These are phyloP conservation scores for Monosporascus sp. DNA, from an alignment of 2,329 filamentous ascomycete genomes.

Conservation along the genomic window DNA sequence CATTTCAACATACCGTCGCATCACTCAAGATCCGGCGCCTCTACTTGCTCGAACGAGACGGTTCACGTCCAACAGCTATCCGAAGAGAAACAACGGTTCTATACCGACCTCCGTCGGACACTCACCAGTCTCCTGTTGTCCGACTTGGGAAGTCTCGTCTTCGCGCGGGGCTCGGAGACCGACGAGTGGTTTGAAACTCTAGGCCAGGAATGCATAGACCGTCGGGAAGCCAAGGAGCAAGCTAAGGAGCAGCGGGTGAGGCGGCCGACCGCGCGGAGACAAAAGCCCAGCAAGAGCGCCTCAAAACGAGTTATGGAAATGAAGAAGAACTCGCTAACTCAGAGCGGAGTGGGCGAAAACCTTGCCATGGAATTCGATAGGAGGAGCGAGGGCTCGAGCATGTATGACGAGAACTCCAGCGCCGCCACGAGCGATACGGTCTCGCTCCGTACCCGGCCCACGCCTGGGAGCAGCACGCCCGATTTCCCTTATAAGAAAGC, in stretches of 20 bases:
- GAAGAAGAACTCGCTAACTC: constrained; percentile 63
- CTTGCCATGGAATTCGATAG: constrained; percentile 30
- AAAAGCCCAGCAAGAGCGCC: constrained; percentile 37
- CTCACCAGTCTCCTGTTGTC: constrained; percentile 81
- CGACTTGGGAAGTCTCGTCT: constrained; percentile 81
- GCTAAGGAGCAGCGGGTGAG: constrained; percentile 44
- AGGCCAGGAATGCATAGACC: constrained; percentile 59
- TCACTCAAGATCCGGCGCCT: constrained; percentile 55
- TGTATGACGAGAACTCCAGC: constrained; percentile 37
- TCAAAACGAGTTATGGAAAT: constrained; percentile 52
- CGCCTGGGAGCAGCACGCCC: constrained; percentile 28
- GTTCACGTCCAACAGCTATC: constrained; percentile 55
- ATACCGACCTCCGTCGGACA: constrained; percentile 70
- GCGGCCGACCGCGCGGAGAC: constrained; percentile 33
- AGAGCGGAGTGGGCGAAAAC: constrained; percentile 46
- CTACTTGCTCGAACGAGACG: constrained; percentile 63
- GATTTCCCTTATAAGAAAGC: constrained; percentile 78
- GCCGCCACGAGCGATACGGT: constrained; percentile 34
- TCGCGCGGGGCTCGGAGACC: constrained; percentile 86
- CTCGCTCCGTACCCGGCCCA: constrained; percentile 22
- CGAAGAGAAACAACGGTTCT: constrained; percentile 71
- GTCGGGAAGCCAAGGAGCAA: constrained; percentile 52
- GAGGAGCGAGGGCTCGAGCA: constrained; percentile 26
- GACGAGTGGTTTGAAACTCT: constrained; percentile 77
- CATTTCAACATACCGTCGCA: constrained; percentile 38